phyloP scores from a whole-genome alignment of 2,329 filamentous ascomycete genomes.

The Talaromyces albobiverticillius region DNA sequence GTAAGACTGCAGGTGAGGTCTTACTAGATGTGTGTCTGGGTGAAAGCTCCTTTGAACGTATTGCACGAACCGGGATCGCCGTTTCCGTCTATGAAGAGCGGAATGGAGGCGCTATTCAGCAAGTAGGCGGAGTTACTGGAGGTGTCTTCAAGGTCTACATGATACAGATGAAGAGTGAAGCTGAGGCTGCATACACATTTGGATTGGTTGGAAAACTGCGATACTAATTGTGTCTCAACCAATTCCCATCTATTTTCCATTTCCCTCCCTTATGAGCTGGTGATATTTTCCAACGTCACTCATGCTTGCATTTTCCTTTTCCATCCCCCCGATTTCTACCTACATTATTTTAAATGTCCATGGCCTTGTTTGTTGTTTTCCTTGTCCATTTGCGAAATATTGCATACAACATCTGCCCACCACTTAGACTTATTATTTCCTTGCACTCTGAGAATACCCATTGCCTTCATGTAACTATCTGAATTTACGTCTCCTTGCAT shows the following conservation, averaged over 20 bases:
- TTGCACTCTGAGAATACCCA: background rate
- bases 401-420: background rate
- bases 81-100: conserved; percentile 84
- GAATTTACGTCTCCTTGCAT: background rate
- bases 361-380: background rate
- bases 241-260: background rate
- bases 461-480: background rate
- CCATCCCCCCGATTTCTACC: background rate
- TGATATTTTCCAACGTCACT: background rate
- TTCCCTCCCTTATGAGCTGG: background rate
- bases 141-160: conserved; percentile 61
- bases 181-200: conserved; percentile 55
- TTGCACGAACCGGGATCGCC: conserved; percentile 82
- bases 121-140: conserved; percentile 57
- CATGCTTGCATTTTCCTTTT: background rate
- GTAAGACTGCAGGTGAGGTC: conserved; percentile 63
- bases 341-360: background rate
- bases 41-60: conserved; percentile 77
- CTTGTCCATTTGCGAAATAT: background rate
- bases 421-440: background rate
- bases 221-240: conserved; percentile 36
- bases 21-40: conserved; percentile 81
- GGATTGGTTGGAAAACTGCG: conserved; percentile 52
- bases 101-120: conserved; percentile 57
- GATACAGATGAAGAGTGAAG: conserved; percentile 59